Conservation (phyloP, 1,284 basidiomycete species). For the Volvariella surrecta region DNA sequence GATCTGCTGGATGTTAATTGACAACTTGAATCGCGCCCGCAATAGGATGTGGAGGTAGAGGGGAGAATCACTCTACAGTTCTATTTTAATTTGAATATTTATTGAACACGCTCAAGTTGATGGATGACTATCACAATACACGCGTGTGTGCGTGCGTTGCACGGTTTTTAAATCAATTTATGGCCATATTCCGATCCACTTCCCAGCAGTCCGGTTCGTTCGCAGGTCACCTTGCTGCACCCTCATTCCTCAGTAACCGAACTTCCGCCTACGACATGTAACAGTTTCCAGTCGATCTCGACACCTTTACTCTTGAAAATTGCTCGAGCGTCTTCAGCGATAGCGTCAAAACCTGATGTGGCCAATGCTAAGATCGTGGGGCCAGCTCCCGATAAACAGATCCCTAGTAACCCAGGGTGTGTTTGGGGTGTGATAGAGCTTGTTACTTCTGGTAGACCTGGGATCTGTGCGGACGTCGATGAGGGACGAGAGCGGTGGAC, state of each 20-base stretch:
- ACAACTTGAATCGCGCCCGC: too few relatives aligned
- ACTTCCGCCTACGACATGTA: constrained; percentile 56
- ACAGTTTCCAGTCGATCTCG: constrained; percentile 76
- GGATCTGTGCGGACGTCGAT: constrained; percentile 56
- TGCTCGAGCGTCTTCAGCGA: constrained; percentile 71
- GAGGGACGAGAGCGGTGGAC: constrained; percentile 3
- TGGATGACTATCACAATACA: too few relatives aligned
- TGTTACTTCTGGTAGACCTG: constrained; percentile 88
- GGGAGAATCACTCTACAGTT: too few relatives aligned
- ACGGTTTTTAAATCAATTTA: too few relatives aligned
- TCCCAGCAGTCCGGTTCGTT: constrained; percentile 4
- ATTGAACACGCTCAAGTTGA: too few relatives aligned
- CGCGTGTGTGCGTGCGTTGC: too few relatives aligned
- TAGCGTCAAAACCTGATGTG: constrained; percentile 73
- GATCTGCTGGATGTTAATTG: not conserved
- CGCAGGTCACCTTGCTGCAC: constrained; percentile 9
- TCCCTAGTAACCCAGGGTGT: constrained; percentile 92
- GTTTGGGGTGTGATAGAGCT: constrained; percentile 80
- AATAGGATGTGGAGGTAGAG: too few relatives aligned
- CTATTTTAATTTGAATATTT: too few relatives aligned
- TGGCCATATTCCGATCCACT: too few relatives aligned
- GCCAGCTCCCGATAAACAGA: constrained; percentile 96
- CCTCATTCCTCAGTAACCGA: constrained; percentile 17
- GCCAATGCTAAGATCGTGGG: constrained; percentile 98
- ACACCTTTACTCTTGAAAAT: constrained; percentile 71